Percentiles rank a stretch among this genome's conserved stretches.
Evolutionary conservation across 352 stramenopile genomes (phyloP).

Genomic region (Phytophthora hybrid): DNA sequence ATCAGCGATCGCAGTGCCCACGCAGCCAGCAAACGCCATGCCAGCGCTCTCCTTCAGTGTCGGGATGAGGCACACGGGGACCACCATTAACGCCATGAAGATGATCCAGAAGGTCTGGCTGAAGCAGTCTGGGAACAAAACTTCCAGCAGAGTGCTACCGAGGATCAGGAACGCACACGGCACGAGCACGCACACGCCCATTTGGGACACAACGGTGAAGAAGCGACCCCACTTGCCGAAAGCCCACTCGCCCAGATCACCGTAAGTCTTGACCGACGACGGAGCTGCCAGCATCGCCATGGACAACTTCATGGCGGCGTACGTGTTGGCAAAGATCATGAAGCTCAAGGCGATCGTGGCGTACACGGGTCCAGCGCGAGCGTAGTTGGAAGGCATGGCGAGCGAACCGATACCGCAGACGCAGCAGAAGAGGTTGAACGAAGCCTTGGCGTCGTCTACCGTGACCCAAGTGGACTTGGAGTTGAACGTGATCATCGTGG

Average conservation of each 20-base stretch:
- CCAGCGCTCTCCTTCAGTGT: slow-evolving; percentile 31
- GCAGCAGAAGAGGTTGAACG: slow-evolving; percentile 37
- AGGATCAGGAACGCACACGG: slow-evolving; percentile 31
- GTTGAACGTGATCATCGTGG: slow-evolving; percentile 9
- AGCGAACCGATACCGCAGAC: slow-evolving; percentile 36
- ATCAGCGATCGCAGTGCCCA: slow-evolving; percentile 34
- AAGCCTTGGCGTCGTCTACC: slow-evolving; percentile 32
- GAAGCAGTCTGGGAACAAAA: slow-evolving; percentile 31
- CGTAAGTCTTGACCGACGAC: slow-evolving; percentile 35
- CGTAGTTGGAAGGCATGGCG: slow-evolving; percentile 38
- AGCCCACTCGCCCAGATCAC: slow-evolving; percentile 29
- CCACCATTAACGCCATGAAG: slow-evolving; percentile 35
- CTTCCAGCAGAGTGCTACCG: slow-evolving; percentile 27
- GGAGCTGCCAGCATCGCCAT: slow-evolving; percentile 32
- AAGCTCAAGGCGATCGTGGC: slow-evolving; percentile 28
- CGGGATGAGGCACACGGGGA: slow-evolving; percentile 26
- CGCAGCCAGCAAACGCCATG: slow-evolving; percentile 24
- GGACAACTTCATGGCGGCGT: slow-evolving; percentile 33
- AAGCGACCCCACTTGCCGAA: slow-evolving; percentile 32
- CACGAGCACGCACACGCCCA: slow-evolving; percentile 33
- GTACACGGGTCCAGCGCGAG: slow-evolving; percentile 26
- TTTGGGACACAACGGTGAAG: slow-evolving; percentile 35
- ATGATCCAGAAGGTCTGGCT: slow-evolving; percentile 38
- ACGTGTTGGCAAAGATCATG: slow-evolving; percentile 40
- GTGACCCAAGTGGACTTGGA: slow-evolving; percentile 36